These are phyloP conservation scores for Didymella arachidicola DNA, from an alignment of 2,329 filamentous ascomycete species.

Conservation along the genomic window DNA sequence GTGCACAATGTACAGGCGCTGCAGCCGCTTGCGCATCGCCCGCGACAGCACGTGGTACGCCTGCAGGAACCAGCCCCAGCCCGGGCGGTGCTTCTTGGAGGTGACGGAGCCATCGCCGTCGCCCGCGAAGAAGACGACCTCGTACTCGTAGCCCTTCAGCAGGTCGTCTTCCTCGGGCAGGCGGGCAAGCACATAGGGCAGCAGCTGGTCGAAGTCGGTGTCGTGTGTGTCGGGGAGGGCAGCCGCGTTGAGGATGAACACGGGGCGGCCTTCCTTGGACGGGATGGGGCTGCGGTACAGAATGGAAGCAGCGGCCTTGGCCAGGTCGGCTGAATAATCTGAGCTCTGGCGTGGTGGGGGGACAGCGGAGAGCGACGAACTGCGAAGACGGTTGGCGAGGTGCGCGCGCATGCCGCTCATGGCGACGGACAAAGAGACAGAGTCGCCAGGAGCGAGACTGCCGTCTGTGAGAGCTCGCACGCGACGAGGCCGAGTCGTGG, in stretches of 20 bases:
- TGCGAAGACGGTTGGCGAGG: constrained; percentile 49
- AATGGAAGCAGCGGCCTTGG: constrained; percentile 60
- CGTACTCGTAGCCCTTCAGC: constrained; percentile 62
- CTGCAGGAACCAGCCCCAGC: constrained; percentile 65
- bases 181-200: constrained; percentile 63
- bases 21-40: constrained; percentile 63
- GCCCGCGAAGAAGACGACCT: constrained; percentile 66
- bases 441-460: background rate
- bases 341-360: constrained; percentile 55
- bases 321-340: constrained; percentile 59
- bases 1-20: constrained; percentile 65
- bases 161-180: constrained; percentile 64
- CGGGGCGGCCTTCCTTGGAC: constrained; percentile 58
- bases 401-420: constrained; percentile 51
- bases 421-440: constrained; percentile 22
- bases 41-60: constrained; percentile 64
- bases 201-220: constrained; percentile 62
- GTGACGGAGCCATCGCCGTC: constrained; percentile 57
- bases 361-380: constrained; percentile 57
- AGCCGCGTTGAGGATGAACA: constrained; percentile 64
- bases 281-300: constrained; percentile 62
- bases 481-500: constrained; percentile 1
- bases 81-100: constrained; percentile 58
- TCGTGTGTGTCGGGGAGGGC: constrained; percentile 64
- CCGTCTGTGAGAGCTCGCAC: background rate